Evolutionary conservation across 148 eudicot genomes (phyloP), one percentile per base, ranked within the genome.

Genomic region (Beta vulgaris): DNA sequence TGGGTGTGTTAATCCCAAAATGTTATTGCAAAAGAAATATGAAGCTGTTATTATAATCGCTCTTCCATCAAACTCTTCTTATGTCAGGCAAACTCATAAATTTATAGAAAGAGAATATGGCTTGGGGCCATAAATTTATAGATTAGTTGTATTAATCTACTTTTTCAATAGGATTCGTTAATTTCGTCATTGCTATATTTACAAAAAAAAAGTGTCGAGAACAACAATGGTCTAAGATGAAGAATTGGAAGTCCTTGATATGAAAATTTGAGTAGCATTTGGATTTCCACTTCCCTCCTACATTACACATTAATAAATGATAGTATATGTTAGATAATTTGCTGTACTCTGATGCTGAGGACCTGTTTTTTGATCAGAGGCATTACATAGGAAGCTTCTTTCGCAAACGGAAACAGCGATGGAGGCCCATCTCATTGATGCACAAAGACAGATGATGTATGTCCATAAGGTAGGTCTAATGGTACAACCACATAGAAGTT

Each of bases 361-460:
- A 11, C 25, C 1, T 49, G 68, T 79, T 58, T 28, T 55, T 29
- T 28, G 68, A 44, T 31, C 87, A 89, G 97, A 82, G 87, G 74
- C 80, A 64, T 85, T 82, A 29, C 92, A 91, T 72, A 82, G 73
- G 79, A 89, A 87, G 78, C 76, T 88, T 74, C 84, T 93, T 74
- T 78, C 55, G 81, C 91, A 91, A 82, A 86, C 84, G 67, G 91
- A 91, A 81, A 82, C 86, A 81, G 80, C 87, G 44, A 83, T 91
- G 34, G 89, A 89, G 76, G 77, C 66, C 53, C 86, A 86, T 83
- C 90, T 93, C 69, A 80, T 37, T 80, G 86, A 86, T 59, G 87
- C 91, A 19, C 87, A 89, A 37, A 85, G 71, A 77, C 84, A 82
- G 73, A 81, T 91, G 59, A 74, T 78, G 26, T 78, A 82, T 44